A percentile compares a stretch with the other conserved stretches of the same genome.
Conservation (phyloP, 1,284 basidiomycete genomes). For the Coriolopsis trogii region DNA sequence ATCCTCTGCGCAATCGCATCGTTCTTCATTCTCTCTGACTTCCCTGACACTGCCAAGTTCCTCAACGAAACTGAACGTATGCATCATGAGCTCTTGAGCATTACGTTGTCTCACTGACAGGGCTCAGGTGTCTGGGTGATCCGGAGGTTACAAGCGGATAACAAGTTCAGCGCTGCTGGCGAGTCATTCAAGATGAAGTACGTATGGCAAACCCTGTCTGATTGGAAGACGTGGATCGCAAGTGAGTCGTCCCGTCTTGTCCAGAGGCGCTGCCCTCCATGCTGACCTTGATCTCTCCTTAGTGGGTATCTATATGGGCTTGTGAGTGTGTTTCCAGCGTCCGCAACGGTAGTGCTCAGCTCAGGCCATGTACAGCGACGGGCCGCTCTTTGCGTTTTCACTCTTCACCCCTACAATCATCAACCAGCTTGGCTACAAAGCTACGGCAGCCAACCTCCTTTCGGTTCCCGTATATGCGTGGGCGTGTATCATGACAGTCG, state of each 20-base stretch:
- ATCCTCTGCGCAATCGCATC: conserved; percentile 52
- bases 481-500: conserved; percentile 51
- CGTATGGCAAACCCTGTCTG: conserved; percentile 48
- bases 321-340: conserved; percentile 31
- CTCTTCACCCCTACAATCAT: conserved; percentile 60
- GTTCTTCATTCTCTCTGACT: conserved; percentile 62
- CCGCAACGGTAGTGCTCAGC: background rate
- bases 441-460: conserved; percentile 55
- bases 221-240: conserved; percentile 56
- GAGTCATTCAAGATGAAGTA: conserved; percentile 49
- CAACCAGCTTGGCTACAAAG: conserved; percentile 50
- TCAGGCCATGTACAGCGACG: conserved; percentile 36
- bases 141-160: conserved; percentile 48
- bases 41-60: conserved; percentile 62
- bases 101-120: background rate
- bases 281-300: background rate
- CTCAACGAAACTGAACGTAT: conserved; percentile 51
- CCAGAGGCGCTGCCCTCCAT: background rate
- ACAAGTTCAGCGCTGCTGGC: conserved; percentile 50
- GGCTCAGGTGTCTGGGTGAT: conserved; percentile 47
- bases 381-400: conserved; percentile 56
- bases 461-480: conserved; percentile 55
- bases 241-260: conserved; percentile 33
- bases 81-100: conserved; percentile 6
- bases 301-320: conserved; percentile 54